phyloP scores from a whole-genome alignment of 148 eudicot species.

The Diospyros lotus region DNA sequence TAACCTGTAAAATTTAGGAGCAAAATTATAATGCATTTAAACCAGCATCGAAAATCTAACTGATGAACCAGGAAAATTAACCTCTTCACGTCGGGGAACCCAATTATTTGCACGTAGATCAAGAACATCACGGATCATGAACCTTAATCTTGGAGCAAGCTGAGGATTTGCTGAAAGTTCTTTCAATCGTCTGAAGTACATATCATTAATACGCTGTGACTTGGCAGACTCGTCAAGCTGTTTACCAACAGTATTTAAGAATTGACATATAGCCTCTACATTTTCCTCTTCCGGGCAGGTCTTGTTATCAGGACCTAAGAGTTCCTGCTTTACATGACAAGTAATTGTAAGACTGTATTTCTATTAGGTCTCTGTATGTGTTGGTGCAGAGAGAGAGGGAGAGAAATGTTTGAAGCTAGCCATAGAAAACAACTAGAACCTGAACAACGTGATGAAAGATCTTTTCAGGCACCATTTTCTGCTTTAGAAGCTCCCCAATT shows the following conservation, averaged over 20 bases:
- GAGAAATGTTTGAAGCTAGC: too few species aligned
- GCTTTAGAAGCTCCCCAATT: conserved; percentile 97
- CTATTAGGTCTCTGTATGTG: not conserved
- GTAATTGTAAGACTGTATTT: not conserved
- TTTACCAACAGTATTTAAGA: conserved; percentile 86
- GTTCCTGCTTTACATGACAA: conserved; percentile 45
- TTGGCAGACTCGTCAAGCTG: conserved; percentile 80
- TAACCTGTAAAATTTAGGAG: conserved; percentile 38
- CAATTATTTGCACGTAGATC: conserved; percentile 74
- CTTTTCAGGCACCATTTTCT: conserved; percentile 95
- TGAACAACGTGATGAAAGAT: conserved; percentile 93
- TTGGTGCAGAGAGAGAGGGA: not conserved
- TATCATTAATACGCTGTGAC: conserved; percentile 67
- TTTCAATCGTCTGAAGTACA: conserved; percentile 60
- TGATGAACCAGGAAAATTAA: conserved; percentile 13
- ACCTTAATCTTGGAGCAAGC: conserved; percentile 69
- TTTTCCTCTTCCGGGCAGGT: conserved; percentile 91
- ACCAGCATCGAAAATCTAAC: not conserved
- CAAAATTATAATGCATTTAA: not conserved
- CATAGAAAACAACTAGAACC: conserved; percentile 32
- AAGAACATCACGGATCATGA: conserved; percentile 80
- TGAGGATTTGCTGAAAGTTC: conserved; percentile 59
- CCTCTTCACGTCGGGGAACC: conserved; percentile 97
- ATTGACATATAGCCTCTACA: conserved; percentile 88
- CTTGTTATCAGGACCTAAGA: conserved; percentile 71